A percentile compares a stretch with the other conserved stretches of the same genome.
phyloP scores from a whole-genome alignment of 169 alveolate species.

The Miamiensis avidus region DNA sequence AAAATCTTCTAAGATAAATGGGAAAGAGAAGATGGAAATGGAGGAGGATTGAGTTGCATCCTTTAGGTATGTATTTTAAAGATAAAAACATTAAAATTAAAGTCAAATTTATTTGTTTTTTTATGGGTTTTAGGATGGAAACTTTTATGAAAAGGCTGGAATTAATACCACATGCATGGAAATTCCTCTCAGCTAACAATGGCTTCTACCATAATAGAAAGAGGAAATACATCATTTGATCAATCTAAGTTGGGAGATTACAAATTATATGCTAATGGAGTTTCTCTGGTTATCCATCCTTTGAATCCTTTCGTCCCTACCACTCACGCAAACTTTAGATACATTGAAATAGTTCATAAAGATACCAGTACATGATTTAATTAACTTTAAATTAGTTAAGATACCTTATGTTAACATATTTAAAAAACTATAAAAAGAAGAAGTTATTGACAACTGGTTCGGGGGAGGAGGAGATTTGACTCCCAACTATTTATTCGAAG shows the following conservation, averaged over 20 bases:
- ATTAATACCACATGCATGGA: constrained; percentile 72
- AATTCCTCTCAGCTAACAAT: constrained; percentile 72
- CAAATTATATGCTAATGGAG: constrained; percentile 84
- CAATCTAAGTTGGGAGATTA: constrained; percentile 24
- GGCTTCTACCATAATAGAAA: constrained; percentile 66
- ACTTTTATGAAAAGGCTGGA: constrained; percentile 84
- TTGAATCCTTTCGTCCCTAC: constrained; percentile 85
- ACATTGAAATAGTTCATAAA: constrained; percentile 63
- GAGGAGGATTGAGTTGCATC: constrained; percentile 79
- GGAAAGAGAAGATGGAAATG: constrained; percentile 64
- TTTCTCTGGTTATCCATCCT: constrained; percentile 86
- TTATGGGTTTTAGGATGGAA: constrained; percentile 57
- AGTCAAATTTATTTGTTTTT: neutral
- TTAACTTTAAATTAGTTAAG: neutral
- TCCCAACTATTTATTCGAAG: constrained; percentile 84
- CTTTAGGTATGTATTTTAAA: constrained; percentile 24
- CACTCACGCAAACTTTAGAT: constrained; percentile 84
- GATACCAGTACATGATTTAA: constrained; percentile 30
- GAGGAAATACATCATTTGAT: constrained; percentile 54
- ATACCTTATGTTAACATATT: neutral
- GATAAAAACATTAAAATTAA: neutral
- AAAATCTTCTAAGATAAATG: constrained; percentile 64
- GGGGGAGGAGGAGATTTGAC: constrained; percentile 93
- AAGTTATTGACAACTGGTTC: constrained; percentile 84
- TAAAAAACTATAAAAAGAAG: constrained; percentile 11